Evolutionary conservation across 2,329 filamentous ascomycete species (phyloP).

Genomic region (Nemania sp.): DNA sequence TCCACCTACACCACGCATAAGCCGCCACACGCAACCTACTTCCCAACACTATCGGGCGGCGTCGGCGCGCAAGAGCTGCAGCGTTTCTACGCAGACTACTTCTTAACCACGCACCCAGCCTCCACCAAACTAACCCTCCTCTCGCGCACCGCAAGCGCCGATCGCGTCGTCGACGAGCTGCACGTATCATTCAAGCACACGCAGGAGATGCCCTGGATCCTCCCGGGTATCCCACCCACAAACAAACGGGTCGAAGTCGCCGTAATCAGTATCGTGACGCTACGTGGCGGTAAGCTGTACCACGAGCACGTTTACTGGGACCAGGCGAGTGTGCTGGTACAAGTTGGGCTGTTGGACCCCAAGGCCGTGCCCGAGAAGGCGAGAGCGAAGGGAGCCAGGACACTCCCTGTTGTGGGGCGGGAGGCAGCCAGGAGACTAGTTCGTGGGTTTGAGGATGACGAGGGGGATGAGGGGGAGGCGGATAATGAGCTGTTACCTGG

Average conservation of each 20-base stretch:
- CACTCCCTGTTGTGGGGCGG: slow-evolving; percentile 56
- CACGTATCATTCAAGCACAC: slow-evolving; percentile 70
- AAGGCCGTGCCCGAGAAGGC: slow-evolving; percentile 53
- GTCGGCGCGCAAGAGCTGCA: slow-evolving; percentile 69
- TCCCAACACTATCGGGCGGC: slow-evolving; percentile 74
- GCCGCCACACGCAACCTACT: slow-evolving; percentile 75
- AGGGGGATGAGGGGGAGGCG: slow-evolving; percentile 55
- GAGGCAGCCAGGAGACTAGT: slow-evolving; percentile 55
- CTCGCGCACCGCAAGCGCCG: slow-evolving; percentile 72
- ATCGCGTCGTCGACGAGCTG: slow-evolving; percentile 74
- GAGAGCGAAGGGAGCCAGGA: slow-evolving; percentile 52
- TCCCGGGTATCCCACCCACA: slow-evolving; percentile 70
- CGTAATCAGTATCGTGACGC: slow-evolving; percentile 71
- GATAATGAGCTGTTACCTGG: slow-evolving; percentile 57
- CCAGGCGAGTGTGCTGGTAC: slow-evolving; percentile 71
- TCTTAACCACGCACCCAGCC: slow-evolving; percentile 71
- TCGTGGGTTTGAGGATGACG: slow-evolving; percentile 52
- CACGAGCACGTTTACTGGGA: slow-evolving; percentile 79
- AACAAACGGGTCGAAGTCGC: slow-evolving; percentile 66
- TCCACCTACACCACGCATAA: slow-evolving; percentile 69
- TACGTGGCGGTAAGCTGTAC: slow-evolving; percentile 72
- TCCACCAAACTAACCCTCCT: slow-evolving; percentile 71
- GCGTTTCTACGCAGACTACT: slow-evolving; percentile 74
- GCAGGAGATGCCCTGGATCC: slow-evolving; percentile 68
- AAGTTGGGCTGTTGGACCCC: slow-evolving; percentile 67